Evolutionary conservation across 1,284 basidiomycete genomes (phyloP), one percentile per base, ranked within the genome.

Genomic region (Trametes pubescens): DNA sequence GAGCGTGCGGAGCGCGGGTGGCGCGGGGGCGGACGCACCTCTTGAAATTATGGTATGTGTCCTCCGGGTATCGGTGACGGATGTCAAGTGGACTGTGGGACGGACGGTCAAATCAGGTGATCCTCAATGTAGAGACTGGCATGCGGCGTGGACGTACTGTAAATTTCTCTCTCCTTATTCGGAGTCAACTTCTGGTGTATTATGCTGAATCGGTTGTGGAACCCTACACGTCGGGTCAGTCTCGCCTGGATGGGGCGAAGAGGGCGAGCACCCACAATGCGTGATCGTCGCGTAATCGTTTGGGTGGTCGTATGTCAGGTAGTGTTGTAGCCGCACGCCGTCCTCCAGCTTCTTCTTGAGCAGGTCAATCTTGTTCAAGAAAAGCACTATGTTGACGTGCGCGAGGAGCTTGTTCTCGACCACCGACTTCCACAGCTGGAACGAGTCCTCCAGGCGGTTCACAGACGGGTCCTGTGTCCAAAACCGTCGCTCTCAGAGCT

Each of bases 361-460:
- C 56, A 93, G 80, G 74, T 93, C 91, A 65, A 83, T 85, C 77
- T 93, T 93, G 78, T 93, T 93, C 69, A 93, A 74, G 75, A 93
- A 93, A 65, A 93, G 80, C 22, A 93, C 84, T 66, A 93, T 86
- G 75, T 86, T 90, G 63, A 92, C 90, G 58, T 86, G 81, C 46
- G 81, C 80, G 44, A 92, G 82, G 32, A 93, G 77, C 69, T 84
- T 89, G 77, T 91, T 90, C 46, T 87, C 84, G 49, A 90, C 83
- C 1, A 93, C 84, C 0, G 79, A 76, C 71, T 84, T 86, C 90
- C 91, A 93, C 14, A 93, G 77, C 32, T 85, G 74, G 55, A 93
- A 78, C 1, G 91, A 91, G 75, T 93, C 92, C 72, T 93, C 89
- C 24, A 94, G 73, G 62, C 92, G 82, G 74, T 93, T 93, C 29